Percentiles rank a stretch among this genome's conserved stretches.
Conservation (phyloP, 495 filamentous ascomycete genomes). For the Penicillium steckii region DNA sequence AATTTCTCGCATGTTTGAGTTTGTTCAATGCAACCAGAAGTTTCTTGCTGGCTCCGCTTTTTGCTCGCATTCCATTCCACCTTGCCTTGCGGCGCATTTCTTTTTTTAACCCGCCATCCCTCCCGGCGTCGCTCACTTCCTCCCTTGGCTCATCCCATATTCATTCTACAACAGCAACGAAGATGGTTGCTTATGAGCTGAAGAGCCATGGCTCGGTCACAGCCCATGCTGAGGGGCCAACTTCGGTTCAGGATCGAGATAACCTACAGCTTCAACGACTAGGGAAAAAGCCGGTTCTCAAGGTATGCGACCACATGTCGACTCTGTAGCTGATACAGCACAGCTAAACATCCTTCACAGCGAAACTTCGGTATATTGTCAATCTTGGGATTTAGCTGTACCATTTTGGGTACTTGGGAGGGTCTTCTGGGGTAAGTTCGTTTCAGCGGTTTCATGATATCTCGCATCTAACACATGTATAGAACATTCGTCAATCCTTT, state of each 20-base stretch:
- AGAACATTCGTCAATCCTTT: constrained; percentile 24
- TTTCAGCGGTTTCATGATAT: constrained; percentile 1
- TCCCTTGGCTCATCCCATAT: constrained; percentile 1
- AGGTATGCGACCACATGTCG: constrained; percentile 17
- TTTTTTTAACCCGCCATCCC: constrained; percentile 4
- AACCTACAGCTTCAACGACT: constrained; percentile 33
- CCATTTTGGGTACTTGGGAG: constrained; percentile 41
- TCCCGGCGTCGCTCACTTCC: not conserved
- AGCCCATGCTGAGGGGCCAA: not conserved
- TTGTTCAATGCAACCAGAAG: not conserved
- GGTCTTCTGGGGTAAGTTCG: constrained; percentile 26
- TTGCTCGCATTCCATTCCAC: constrained; percentile 1
- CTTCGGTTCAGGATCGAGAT: constrained; percentile 25
- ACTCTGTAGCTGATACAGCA: not conserved
- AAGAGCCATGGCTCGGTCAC: constrained; percentile 16
- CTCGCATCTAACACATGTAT: not conserved
- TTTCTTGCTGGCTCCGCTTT: not conserved
- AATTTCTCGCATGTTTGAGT: not conserved
- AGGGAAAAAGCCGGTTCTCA: constrained; percentile 43
- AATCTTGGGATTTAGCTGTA: constrained; percentile 36
- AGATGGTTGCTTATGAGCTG: constrained; percentile 21
- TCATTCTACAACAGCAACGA: not conserved
- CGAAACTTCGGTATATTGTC: constrained; percentile 35
- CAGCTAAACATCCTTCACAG: constrained; percentile 2
- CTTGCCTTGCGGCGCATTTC: not conserved